Evolutionary conservation across 2,329 filamentous ascomycete genomes (phyloP).

Genomic region (Colletotrichum sp.): DNA sequence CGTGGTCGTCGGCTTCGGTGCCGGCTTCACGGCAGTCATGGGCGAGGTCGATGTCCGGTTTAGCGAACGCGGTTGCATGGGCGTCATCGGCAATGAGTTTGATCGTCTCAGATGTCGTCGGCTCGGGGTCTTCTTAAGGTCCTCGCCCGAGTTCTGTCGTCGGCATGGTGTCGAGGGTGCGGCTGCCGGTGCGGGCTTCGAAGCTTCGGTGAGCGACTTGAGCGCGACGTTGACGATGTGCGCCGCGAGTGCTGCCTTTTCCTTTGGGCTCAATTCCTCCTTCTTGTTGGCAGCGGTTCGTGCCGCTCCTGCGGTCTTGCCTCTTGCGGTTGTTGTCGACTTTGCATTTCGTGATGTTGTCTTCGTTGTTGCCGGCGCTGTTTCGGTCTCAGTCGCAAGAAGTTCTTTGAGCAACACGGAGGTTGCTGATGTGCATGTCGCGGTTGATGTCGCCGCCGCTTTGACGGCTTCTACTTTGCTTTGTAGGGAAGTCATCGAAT

Average conservation of each 20-base stretch:
- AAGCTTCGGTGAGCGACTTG: constrained; percentile 71
- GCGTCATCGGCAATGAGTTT: constrained; percentile 63
- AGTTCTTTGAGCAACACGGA: constrained; percentile 54
- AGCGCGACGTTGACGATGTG: constrained; percentile 75
- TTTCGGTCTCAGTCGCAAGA: constrained; percentile 38
- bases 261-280: constrained; percentile 56
- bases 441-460: constrained; percentile 54
- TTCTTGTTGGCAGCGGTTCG: constrained; percentile 37
- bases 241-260: constrained; percentile 72
- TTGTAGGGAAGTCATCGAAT: constrained; percentile 48
- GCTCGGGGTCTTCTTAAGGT: constrained; percentile 28
- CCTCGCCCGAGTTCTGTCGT: constrained; percentile 41
- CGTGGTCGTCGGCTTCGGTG: constrained; percentile 29
- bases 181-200: constrained; percentile 50
- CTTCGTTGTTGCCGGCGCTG: background rate
- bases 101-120: constrained; percentile 56
- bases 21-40: constrained; percentile 36
- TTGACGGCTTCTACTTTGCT: constrained; percentile 56
- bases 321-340: constrained; percentile 29
- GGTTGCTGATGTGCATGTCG: constrained; percentile 57
- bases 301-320: constrained; percentile 28
- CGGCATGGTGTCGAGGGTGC: constrained; percentile 36
- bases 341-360: constrained; percentile 29
- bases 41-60: constrained; percentile 66
- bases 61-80: constrained; percentile 64